Base-by-base conservation (phyloP, 352 stramenopile species). In the Saprolegnia diclina region DNA sequence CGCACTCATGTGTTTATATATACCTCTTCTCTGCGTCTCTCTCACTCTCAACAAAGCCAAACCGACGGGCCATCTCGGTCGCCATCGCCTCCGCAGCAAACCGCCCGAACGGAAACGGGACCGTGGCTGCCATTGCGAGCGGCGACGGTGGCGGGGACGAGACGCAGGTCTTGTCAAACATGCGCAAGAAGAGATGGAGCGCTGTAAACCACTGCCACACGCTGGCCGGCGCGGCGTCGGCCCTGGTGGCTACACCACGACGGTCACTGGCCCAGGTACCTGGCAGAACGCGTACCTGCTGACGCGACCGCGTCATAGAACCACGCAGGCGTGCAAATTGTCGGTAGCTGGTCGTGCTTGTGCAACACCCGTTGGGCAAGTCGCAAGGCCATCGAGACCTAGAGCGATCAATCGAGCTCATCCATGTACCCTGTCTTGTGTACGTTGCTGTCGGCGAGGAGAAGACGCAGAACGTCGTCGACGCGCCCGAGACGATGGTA, bases 401-500 rank as follows among this genome's bases (percentile, higher is more conserved):
- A 65, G 26, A 38, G 13, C 26, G 46, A 9, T 10, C 37, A 11
- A 63, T 63, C n/a, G 32, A 54, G 37, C 32, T 26, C 48, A 32
- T 9, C 11, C 56, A 64, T 5, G 29, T 48, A 14, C n/a, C n/a
- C 40, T n/a, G 6, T 22, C 24, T 13, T 7, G 21, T 19, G 6
- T 54, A 66, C 57, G 32, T 66, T 48, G 57, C 38, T 40, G 26
- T 66, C 57, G 38, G 40, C 19, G 11, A 66, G 13, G 19, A 66
- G 42, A 14, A 66, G 24, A 11, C 57, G 57, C 40, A 66, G 35
- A 14, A 66, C 37, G 26, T 66, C 57, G 37, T 66, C 57, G 38
- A 66, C 57, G 21, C 37, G 35, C 7, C 57, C 57, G 13, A 66
- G 40, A 16, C 57, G 57, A 24, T 66, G 57, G 44, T 66, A 66